Evolutionary conservation across 805 yeast genomes (phyloP), one percentile per base, ranked within the genome.

Genomic region (Kluyveromyces starmeri): DNA sequence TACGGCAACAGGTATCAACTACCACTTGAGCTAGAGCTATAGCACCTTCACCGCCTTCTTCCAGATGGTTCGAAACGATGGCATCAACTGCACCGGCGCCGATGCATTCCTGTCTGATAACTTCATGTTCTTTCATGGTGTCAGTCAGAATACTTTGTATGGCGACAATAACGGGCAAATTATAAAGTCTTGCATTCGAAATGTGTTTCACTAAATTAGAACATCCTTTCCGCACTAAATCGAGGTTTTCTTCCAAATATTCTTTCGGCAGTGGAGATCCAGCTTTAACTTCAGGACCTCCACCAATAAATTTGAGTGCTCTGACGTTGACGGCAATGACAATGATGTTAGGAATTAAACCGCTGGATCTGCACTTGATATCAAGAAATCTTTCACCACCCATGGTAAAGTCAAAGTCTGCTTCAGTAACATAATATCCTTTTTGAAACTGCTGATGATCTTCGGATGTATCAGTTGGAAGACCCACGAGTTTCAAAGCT

Each of bases 341-440:
- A 37, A 89, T 89, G 24, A 82, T 81, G 56, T 88, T 94, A 24
- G 97, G 97, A 25, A 69, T 64, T 39, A 83, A 69, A 4, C 95
- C 96, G 25, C 94, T 81, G 13, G 94, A 71, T 58, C 97, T 78
- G 61, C 96, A 86, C 67, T 89, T 89, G 61, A 89, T 89, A 67
- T 89, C 84, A 63, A 89, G 74, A 65, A 89, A 89, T 53, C 97
- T 74, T 68, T 89, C 98, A 48, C 97, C 97, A 46, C 98, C 98
- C 97, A 89, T 89, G 32, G 96, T 89, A 69, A 92, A 89, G 62
- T 89, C 97, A 64, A 89, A 89, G 35, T 97, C 98, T 24, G 97
- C 96, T 62, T 89, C 98, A 33, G 98, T 89, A 41, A 89, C 84
- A 37, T 86, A 96, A 55, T 74, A 89, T 45, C 97, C 97, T 41